Percentiles rank a stretch among this genome's conserved stretches.
Conservation (phyloP, 129 eudicot genomes). For the Ambrosia artemisiifolia region DNA sequence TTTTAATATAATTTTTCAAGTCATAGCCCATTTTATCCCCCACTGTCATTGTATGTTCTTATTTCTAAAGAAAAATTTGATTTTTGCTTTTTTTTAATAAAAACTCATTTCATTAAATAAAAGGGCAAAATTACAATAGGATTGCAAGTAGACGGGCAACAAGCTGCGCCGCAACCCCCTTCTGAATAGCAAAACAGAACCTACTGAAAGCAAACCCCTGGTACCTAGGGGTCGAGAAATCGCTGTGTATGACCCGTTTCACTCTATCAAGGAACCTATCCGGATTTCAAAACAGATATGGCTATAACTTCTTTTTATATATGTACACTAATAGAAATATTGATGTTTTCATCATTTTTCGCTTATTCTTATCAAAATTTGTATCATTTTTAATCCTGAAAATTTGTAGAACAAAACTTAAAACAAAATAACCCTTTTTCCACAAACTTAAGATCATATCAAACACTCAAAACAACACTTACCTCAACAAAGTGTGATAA, state of each 20-base stretch:
- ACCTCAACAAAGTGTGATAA: conserved; percentile 90
- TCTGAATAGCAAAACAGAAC: too few relatives aligned
- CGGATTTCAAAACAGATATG: not conserved
- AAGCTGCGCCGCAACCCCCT: too few relatives aligned
- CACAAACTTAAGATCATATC: not conserved
- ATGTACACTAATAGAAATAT: not conserved
- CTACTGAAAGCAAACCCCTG: too few relatives aligned
- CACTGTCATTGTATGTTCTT: too few relatives aligned
- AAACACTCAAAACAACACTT: not conserved
- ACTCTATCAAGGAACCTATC: not conserved
- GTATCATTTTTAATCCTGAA: not conserved
- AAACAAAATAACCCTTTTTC: not conserved
- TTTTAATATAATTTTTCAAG: not conserved
- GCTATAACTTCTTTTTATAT: not conserved
- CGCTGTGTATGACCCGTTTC: too few relatives aligned
- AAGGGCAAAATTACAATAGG: too few relatives aligned
- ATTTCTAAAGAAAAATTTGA: too few relatives aligned
- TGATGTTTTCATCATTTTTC: not conserved
- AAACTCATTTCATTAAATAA: too few relatives aligned
- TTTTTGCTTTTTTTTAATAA: too few relatives aligned
- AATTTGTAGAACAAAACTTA: not conserved
- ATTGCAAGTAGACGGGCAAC: too few relatives aligned
- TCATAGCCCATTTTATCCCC: not conserved
- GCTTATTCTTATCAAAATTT: not conserved
- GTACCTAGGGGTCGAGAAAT: too few relatives aligned